Conservation (phyloP, 106 monocot genomes). For the Dendrobium officinale region DNA sequence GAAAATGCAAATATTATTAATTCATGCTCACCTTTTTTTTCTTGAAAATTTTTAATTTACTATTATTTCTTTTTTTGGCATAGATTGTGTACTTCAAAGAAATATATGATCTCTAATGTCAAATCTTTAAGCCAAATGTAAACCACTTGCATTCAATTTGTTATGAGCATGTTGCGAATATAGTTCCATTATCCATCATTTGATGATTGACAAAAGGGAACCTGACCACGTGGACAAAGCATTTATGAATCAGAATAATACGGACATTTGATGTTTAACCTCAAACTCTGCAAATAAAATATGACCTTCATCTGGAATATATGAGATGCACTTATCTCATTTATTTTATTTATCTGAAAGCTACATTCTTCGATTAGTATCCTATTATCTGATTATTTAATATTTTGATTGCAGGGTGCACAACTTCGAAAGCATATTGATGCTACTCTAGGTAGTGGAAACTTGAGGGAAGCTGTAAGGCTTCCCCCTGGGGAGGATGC, state of each 20-base stretch:
- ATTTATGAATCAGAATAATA: background rate
- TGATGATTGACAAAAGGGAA: background rate
- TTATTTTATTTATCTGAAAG: background rate
- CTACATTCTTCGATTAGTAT: background rate
- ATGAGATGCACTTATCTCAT: background rate
- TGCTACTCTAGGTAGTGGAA: slow-evolving; percentile 97
- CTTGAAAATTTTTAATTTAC: background rate
- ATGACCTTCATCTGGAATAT: background rate
- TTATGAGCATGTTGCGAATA: background rate
- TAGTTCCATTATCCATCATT: background rate
- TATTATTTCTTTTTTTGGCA: background rate
- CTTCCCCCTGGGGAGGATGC: slow-evolving; percentile 93
- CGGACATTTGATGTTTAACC: background rate
- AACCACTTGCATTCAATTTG: background rate
- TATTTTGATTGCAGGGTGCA: slow-evolving; percentile 60
- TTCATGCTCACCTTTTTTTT: background rate
- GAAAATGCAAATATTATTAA: background rate
- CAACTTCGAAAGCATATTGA: slow-evolving; percentile 92
- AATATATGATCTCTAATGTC: background rate
- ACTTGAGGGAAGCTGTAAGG: slow-evolving; percentile 93
- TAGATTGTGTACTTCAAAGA: background rate
- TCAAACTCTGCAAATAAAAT: background rate
- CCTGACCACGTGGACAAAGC: background rate
- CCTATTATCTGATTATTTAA: background rate
- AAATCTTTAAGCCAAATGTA: background rate